Conservation (phyloP, 495 filamentous ascomycete genomes). For the Sordaria brevicollis region DNA sequence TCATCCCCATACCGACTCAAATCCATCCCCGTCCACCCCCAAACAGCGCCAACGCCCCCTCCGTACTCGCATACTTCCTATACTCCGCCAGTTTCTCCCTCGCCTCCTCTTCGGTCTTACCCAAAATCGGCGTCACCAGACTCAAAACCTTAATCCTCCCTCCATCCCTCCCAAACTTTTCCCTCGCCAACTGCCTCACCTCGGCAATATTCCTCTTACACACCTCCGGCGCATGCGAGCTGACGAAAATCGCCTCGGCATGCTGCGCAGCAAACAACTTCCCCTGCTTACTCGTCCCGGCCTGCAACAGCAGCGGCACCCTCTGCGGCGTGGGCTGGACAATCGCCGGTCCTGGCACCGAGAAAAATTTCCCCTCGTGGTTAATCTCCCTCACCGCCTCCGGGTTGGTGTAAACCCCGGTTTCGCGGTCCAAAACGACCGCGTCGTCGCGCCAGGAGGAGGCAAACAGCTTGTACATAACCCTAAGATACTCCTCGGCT, state of each 20-base stretch:
- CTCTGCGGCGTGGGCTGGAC: slow-evolving; percentile 54
- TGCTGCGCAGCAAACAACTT: slow-evolving; percentile 56
- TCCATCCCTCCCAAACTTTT: slow-evolving; percentile 37
- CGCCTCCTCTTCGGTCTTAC: slow-evolving; percentile 44
- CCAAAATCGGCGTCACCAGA: slow-evolving; percentile 37
- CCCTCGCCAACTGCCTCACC: slow-evolving; percentile 33
- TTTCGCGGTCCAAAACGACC: slow-evolving; percentile 44
- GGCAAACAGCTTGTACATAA: slow-evolving; percentile 61
- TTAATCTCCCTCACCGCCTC: slow-evolving; percentile 51
- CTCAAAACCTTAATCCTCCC: slow-evolving; percentile 44
- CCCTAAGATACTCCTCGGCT: slow-evolving; percentile 57
- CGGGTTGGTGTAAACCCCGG: slow-evolving; percentile 51
- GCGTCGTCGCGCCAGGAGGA: slow-evolving; percentile 62
- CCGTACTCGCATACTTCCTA: slow-evolving; percentile 41
- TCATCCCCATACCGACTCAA: slow-evolving; percentile 42
- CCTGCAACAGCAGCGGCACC: slow-evolving; percentile 55
- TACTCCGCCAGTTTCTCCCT: slow-evolving; percentile 39
- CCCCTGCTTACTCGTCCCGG: slow-evolving; percentile 52
- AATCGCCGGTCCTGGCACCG: slow-evolving; percentile 55
- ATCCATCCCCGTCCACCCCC: slow-evolving; percentile 56
- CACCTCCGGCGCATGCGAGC: slow-evolving; percentile 35
- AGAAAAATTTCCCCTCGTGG: slow-evolving; percentile 56
- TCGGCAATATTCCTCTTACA: slow-evolving; percentile 39
- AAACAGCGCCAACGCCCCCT: slow-evolving; percentile 49
- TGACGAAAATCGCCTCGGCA: slow-evolving; percentile 48